Base-by-base conservation (phyloP, 2,329 filamentous ascomycete species). In the Exophiala oligosperma region DNA sequence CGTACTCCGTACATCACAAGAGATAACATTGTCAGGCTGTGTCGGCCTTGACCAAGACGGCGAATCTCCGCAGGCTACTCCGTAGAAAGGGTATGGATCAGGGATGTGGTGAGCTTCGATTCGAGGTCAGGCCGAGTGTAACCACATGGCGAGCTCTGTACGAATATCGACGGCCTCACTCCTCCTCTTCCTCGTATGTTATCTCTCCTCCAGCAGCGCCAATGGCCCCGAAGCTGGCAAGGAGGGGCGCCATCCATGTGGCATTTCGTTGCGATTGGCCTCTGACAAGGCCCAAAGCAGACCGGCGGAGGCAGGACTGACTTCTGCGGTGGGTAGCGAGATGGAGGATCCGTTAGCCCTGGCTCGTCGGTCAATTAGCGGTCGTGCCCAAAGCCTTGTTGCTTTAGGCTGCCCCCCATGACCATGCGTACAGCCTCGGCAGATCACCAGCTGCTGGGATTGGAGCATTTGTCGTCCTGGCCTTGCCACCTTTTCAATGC, bases 351-450 rank as follows among this genome's bases (percentile, higher is more conserved):
- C 46, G 46, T 48, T 48, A 29, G 49, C 37, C 38, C 50, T 47
- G 21, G 46, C 9, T 29, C 46, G 37, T 21, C 38, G 46, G 6
- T 32, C 37, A 56, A 35, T 50, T 26, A 49, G 48, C 55, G 55
- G 54, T 6, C 26, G 32, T 52, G 52, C 53, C 29, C 56, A 53
- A 61, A 61, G 59, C 59, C 59, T 61, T 52, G 59, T 61, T 53
- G 48, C 24, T 28, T 56, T 59, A 55, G 56, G 47, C 52, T 61
- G 26, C 44, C 54, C 51, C 37, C 47, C 49, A 37, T 49, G 32
- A 52, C 56, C 28, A 24, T 35, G 48, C 56, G 49, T 59, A 57
- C 61, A 63, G 61, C 61, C 61, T 63, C 61, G 61, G 61, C 57
- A 63, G 61, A 63, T 60, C 52, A 26, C 52, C 44, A 52, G 32